Evolutionary conservation across 345 rosid species (phyloP), one percentile per base, ranked within the genome.

Genomic region (Alliaria petiolata): DNA sequence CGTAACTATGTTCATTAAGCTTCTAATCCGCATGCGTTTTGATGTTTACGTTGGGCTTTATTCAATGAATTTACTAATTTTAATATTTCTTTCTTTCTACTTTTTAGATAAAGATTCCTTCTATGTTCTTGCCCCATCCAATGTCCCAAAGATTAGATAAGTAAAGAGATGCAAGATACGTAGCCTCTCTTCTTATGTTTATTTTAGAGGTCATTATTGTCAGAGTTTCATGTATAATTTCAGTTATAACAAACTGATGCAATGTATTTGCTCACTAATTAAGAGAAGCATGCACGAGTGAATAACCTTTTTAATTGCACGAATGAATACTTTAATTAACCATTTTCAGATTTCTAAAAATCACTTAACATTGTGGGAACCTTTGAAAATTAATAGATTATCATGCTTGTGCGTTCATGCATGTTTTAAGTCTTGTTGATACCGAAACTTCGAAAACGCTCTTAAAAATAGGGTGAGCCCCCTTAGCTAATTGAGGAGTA

Each of bases 81-180:
- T n/a, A n/a, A n/a, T n/a, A n/a, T n/a, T n/a, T n/a, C n/a, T n/a
- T 52, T 52, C 44, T 34, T 46, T 6, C 51, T 57, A 4, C 71
- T 62, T 75, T 75, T 68, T 11, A 68, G 65, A 75, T 53, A 67
- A 60, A 75, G 67, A 67, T 67, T 60, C 74, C 69, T 75, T 67
- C 43, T 8, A 67, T 75, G 63, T 51, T 34, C 17, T 75, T 75
- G 63, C 49, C 78, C 63, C 64, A 20, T 68, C 69, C 58, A 43
- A 34, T 40, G 51, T 52, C 67, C 68, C 62, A 75, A 60, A 60
- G 49, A 75, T 43, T 63, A 34, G 28, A 61, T 62, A 60, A 75
- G 78, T 44, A 52, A 34, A 46, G 42, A 65, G 52, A 55, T 46
- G 52, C 65, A 63, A 8, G 65, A 73, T 47, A 73, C 20, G 63